A percentile compares a stretch with the other conserved stretches of the same genome.
Conservation (phyloP, 73 alveolate genomes). For the Paramecium primaurelia region DNA sequence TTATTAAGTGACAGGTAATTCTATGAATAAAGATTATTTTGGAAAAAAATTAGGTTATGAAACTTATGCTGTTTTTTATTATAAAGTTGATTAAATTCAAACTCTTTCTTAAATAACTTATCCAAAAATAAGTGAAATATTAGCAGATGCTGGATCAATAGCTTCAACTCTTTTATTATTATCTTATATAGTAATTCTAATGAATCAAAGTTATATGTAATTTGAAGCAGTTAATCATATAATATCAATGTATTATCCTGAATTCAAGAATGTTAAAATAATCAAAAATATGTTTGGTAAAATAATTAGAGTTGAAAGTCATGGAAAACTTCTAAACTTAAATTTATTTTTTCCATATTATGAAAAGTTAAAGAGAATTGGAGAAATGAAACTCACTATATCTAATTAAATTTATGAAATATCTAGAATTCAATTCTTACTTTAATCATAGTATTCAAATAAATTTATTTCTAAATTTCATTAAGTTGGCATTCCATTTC, state of each 20-base stretch:
- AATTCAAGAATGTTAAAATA: background rate
- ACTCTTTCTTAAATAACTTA: background rate
- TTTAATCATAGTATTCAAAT: background rate
- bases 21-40: background rate
- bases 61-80: background rate
- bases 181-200: background rate
- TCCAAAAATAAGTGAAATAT: slow-evolving; percentile 7
- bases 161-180: slow-evolving; percentile 7
- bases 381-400: background rate
- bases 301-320: background rate
- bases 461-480: background rate
- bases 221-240: background rate
- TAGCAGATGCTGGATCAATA: slow-evolving; percentile 27
- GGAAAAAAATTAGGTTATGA: background rate
- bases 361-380: background rate
- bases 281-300: background rate
- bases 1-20: background rate
- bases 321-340: background rate
- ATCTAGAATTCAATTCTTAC: background rate
- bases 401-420: slow-evolving; percentile 30
- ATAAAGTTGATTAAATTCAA: background rate
- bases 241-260: slow-evolving; percentile 11
- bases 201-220: background rate
- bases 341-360: background rate
- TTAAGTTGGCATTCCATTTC: background rate